Base-by-base conservation (phyloP, 2,329 filamentous ascomycete species). In the Aspergillus japonicus region DNA sequence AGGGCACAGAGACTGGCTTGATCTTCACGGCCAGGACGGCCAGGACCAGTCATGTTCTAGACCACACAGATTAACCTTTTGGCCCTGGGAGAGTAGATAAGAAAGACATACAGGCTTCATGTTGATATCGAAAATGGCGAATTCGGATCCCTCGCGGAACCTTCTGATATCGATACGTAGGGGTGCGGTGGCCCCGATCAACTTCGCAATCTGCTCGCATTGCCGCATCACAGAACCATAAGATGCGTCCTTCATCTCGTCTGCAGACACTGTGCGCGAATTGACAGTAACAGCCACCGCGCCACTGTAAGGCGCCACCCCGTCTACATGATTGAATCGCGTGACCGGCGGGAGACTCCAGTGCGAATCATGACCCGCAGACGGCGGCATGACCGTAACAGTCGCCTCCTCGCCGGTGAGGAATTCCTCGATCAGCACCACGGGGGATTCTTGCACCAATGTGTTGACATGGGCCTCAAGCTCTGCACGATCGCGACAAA, bases 321-420 rank as follows among this genome's bases (percentile, higher is more conserved):
- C 79, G 47, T 79, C 70, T 1, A 71, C 62, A 50, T 83, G 81
- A 62, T 82, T 82, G 69, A 80, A 82, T 2, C 81, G 73, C 0
- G 71, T 71, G 10, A 83, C 80, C 0, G 81, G 70, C 0, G 79
- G 79, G 35, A 83, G 64, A 4, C 77, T 70, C 75, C 77, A 80
- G 62, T 83, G 80, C 0, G 71, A 66, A 0, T 66, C 60, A 0
- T 59, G 59, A 1, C 63, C 62, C 0, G 63, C 56, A 0, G 72
- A 76, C 2, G 81, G 81, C 0, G 82, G 80, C 81, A 84, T 82
- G 0, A 84, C 76, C 0, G 81, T 83, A 2, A 84, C 73, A 0
- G 82, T 84, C 0, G 71, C 81, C 64, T 84, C 82, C 59, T 82
- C 75, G 1, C 81, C 80, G 0, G 68, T 57, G 0, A 85, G 73